Conservation (phyloP, 1,139 yeast genomes). For the Hyphopichia buzzinii region DNA sequence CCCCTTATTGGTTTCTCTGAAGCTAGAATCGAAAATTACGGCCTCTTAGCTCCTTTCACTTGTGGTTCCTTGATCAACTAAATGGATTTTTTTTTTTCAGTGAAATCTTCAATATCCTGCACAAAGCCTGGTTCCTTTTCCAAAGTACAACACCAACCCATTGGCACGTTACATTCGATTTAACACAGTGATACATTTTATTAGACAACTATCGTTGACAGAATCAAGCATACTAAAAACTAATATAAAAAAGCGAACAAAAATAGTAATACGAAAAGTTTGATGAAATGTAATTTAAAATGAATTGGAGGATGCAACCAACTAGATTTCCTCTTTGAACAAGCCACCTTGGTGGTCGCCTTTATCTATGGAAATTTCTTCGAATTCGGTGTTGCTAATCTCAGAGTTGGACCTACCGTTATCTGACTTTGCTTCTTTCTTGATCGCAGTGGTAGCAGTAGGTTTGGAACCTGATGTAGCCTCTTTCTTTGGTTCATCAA, state of each 20-base stretch:
- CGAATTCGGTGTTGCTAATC: constrained; percentile 12
- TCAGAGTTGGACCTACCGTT: constrained; percentile 4
- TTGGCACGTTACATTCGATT: no score
- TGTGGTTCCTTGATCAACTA: no score
- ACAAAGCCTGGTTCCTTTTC: no score
- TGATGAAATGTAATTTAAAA: constrained; percentile 1
- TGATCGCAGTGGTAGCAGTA: constrained; percentile 2
- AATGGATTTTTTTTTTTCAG: no score
- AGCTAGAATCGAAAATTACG: no score
- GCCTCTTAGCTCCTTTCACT: no score
- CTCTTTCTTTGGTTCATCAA: constrained; percentile 2
- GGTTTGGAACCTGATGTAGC: not conserved
- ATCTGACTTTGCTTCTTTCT: constrained; percentile 15
- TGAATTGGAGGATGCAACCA: not conserved
- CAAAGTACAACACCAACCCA: no score
- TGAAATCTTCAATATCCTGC: no score
- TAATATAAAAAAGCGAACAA: not conserved
- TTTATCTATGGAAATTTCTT: constrained; percentile 28
- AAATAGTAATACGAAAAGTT: constrained; percentile 1
- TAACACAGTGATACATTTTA: no score
- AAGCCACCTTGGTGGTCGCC: constrained; percentile 34
- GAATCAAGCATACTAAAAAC: not conserved
- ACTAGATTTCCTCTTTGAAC: constrained; percentile 41
- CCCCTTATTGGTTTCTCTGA: no score
- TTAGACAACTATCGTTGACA: no score